Evolutionary conservation across 345 rosid species (phyloP), one percentile per base, ranked within the genome.

Genomic region (Eutrema heterophyllum): DNA sequence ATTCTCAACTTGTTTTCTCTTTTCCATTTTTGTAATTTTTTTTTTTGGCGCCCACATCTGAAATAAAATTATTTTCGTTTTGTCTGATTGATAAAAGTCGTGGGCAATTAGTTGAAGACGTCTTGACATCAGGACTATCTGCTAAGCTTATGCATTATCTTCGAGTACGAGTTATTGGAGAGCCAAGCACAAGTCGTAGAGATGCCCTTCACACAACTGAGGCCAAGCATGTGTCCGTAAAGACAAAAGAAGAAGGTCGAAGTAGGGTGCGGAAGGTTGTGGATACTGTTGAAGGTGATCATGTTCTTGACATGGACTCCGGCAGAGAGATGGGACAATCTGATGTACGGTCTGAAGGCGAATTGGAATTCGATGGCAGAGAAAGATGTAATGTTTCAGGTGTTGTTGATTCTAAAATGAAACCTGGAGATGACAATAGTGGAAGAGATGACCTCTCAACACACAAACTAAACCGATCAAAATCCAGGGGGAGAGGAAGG

Each of bases 61-160:
- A 51, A 18, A 50, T 40, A 12, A 26, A 30, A 30, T 3, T 27
- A 5, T 44, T 35, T 43, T 68, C 16, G 53, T 61, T 32, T 44
- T 16, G 49, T 46, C 44, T 45, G 65, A 53, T 40, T 27, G 27
- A 69, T 69, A 33, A 40, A 50, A 95, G 97, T 72, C 97, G 89
- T 67, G 97, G 97, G 67, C 97, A 76, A 75, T 78, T 92, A 72
- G 96, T 95, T 72, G 99, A 95, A 81, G 97, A 95, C 78, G 99
- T 87, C 50, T 77, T 95, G 87, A 85, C 89, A 16, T 95, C 96
- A 78, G 97, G 97, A 64, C 81, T 95, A 87, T 83, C 97, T 49
- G 84, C 88, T 7, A 95, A 88, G 84, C 97, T 95, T 73, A 92
- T 95, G 97, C 96, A 79, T 72, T 95, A 86, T 86, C 99, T 95